Evolutionary conservation across 1,139 yeast genomes (phyloP).

Genomic region (Blastobotrys aristatus): DNA sequence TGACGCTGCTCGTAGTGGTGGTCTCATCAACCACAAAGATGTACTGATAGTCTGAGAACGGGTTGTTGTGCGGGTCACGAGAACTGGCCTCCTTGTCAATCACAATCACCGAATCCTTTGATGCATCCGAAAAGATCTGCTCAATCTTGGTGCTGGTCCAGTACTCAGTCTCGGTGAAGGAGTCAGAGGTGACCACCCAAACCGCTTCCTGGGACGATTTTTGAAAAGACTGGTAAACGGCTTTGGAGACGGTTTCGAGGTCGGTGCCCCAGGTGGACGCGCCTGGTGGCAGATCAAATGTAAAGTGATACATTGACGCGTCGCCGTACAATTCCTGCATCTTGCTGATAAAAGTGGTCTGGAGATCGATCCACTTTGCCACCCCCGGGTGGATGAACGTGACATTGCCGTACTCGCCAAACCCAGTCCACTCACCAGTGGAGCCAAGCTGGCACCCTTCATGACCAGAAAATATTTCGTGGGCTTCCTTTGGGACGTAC

Average conservation of each 20-base stretch:
- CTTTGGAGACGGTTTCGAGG: slow-evolving; percentile 12
- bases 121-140: slow-evolving; percentile 15
- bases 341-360: slow-evolving; percentile 11
- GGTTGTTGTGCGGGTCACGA: too few relatives aligned
- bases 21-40: too few relatives aligned
- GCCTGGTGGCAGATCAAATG: slow-evolving; percentile 14
- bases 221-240: slow-evolving; percentile 10
- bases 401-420: slow-evolving; percentile 9
- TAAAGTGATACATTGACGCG: slow-evolving; percentile 12
- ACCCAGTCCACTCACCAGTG: neutral
- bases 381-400: slow-evolving; percentile 16
- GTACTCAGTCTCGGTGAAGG: slow-evolving; percentile 12
- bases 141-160: slow-evolving; percentile 15
- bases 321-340: slow-evolving; percentile 1
- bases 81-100: slow-evolving; percentile 16
- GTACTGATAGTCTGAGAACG: too few relatives aligned
- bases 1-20: too few relatives aligned
- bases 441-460: too few relatives aligned
- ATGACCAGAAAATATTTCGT: neutral
- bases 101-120: slow-evolving; percentile 11
- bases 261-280: slow-evolving; percentile 9
- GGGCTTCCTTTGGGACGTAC: slow-evolving; percentile 9
- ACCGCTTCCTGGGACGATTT: slow-evolving; percentile 12
- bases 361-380: slow-evolving; percentile 14
- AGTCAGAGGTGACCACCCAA: slow-evolving; percentile 18